Percentiles rank a stretch among this genome's conserved stretches.
Evolutionary conservation across 768 basidiomycete genomes (phyloP).

Genomic region (Mycena polygramma): DNA sequence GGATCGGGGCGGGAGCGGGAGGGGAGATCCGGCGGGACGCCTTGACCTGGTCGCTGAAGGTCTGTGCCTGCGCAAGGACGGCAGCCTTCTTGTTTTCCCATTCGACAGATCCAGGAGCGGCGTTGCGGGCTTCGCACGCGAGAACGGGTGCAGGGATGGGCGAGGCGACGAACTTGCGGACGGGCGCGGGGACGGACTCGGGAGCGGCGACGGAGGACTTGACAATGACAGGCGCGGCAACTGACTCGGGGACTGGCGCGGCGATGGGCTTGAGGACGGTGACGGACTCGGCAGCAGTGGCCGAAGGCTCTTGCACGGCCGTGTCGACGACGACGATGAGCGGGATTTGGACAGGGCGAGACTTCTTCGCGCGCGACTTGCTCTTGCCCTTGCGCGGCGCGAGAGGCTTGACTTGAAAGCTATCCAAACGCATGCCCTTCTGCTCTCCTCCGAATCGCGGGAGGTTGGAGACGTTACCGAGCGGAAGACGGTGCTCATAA

Average conservation of each 20-base stretch:
- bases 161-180: neutral
- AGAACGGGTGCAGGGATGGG: no score
- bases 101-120: slow-evolving; percentile 6
- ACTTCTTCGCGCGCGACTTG: neutral
- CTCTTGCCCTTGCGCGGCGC: neutral
- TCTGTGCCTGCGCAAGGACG: slow-evolving; percentile 3
- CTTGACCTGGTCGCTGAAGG: slow-evolving; percentile 12
- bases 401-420: neutral
- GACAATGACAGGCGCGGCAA: neutral
- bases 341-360: neutral
- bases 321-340: no score
- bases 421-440: neutral
- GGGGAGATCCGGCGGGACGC: slow-evolving; percentile 1
- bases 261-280: no score
- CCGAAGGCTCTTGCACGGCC: neutral
- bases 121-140: no score
- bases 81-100: slow-evolving; percentile 13
- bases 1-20: neutral
- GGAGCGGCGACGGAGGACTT: neutral
- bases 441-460: neutral
- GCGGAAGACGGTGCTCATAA: slow-evolving; percentile 17
- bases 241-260: neutral
- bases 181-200: neutral
- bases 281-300: no score
- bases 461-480: slow-evolving; percentile 22